These are phyloP conservation scores for Dioszegia crocea DNA, from an alignment of 768 basidiomycete genomes.

Conservation along the genomic window DNA sequence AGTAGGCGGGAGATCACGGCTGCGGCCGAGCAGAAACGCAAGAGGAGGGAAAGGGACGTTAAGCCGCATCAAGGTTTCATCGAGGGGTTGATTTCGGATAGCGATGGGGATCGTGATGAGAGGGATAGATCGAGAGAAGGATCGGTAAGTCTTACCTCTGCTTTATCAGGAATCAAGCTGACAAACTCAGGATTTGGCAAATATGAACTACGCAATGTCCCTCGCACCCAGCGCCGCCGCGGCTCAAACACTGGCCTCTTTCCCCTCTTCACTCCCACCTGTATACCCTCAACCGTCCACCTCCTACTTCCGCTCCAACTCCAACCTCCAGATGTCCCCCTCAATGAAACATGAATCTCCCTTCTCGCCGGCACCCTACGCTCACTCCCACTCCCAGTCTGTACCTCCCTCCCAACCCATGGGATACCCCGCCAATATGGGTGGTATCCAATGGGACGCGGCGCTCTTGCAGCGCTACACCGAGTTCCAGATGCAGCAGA, in stretches of 20 bases:
- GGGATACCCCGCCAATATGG: not conserved
- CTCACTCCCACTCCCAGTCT: too few relatives aligned
- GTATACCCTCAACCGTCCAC: not conserved
- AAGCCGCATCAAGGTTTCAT: constrained; percentile 27
- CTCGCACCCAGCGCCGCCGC: not conserved
- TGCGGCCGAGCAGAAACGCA: constrained; percentile 7
- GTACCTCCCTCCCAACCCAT: not conserved
- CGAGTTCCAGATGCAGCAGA: constrained; percentile 44
- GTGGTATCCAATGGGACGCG: constrained; percentile 23
- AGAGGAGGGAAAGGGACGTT: constrained; percentile 11
- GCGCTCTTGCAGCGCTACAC: constrained; percentile 36
- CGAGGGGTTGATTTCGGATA: constrained; percentile 24
- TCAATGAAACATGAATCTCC: not conserved
- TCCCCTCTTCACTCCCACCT: constrained; percentile 1
- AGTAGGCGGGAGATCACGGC: constrained; percentile 9
- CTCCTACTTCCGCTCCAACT: not conserved
- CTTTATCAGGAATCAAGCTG: not conserved
- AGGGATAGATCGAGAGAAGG: constrained; percentile 1
- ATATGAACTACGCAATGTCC: constrained; percentile 3
- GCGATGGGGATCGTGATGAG: constrained; percentile 7
- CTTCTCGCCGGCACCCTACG: not conserved
- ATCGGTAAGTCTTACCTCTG: constrained; percentile 5
- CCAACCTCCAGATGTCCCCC: not conserved
- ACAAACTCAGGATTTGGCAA: not conserved
- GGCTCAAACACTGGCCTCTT: not conserved